Evolutionary conservation across 805 yeast species (phyloP), one percentile per base, ranked within the genome.

Genomic region (Phaffomyces opuntiae): DNA sequence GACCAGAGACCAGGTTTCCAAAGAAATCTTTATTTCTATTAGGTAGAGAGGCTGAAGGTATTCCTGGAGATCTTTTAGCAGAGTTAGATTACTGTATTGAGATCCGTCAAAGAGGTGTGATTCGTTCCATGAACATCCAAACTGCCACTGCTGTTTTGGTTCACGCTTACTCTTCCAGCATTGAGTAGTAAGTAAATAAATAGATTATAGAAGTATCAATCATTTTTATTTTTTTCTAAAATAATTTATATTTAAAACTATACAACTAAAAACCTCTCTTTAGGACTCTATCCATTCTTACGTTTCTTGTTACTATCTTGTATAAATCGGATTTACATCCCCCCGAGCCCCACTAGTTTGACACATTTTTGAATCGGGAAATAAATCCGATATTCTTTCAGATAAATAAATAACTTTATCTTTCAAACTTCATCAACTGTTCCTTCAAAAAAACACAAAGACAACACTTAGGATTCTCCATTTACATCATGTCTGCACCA

Each of bases 131-230:
- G 98, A 90, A 90, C 59, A 90, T 90, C 50, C 98, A 90, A 66
- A 90, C 97, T 0, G 98, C 97, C 1, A 82, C 97, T 0, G 98
- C 97, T 0, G 89, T 90, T 19, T 78, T 90, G 43, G 96, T 89
- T 7, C 95, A 90, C 64, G 93, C 96, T 0, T 90, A 91, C 57
- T 80, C 95, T 1, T 51, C 59, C 14, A 40, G 39, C 14, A 14
- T 43, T 12, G n/a, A 21, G n/a, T 29, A 29, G 7, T 11, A 2
- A 5, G 7, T 29, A 11, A 21, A 21, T 21, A 21, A 17, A 17
- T 17, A 17, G 19, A 17, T 17, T 17, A 17, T 17, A 17, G 19
- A 17, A 17, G 19, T 17, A 17, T 17, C 3, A 17, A 17, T 17
- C 19, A 17, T n/a, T n/a, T n/a, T n/a, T n/a, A n/a, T n/a, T n/a